Base-by-base conservation (phyloP, 2,329 filamentous ascomycete genomes). In the Emergomyces orientalis region DNA sequence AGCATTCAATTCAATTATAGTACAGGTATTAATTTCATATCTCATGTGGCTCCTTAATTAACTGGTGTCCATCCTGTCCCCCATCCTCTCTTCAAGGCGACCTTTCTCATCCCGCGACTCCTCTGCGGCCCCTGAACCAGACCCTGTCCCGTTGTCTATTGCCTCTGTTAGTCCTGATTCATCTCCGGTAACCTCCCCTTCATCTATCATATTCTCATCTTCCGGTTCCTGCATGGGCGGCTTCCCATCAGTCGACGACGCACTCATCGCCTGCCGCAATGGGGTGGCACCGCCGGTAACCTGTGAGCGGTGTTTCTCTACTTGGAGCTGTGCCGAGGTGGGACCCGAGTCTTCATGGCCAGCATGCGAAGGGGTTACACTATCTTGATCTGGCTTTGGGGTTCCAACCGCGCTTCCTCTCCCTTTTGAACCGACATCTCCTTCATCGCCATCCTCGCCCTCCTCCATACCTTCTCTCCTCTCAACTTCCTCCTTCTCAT, bases 401-500 rank as follows among this genome's bases (percentile, higher is more conserved):
- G 81, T 83, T 41, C 77, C 81, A 57, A 75, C 75, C 22, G 75
- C 77, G 66, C 78, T 82, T 6, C 72, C 69, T 66, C 78, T 78
- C 25, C 80, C 82, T 45, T 76, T 76, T 1, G 79, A 82, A 1
- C 75, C 77, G 39, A 75, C 75, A 62, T 82, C 82, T 6, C 75
- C 82, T 17, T 82, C 81, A 64, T 81, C 80, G 5, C 78, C 82
- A 45, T 86, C 86, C 68, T 87, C 81, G 4, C 78, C 81, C 65
- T 82, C 87, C 57, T 86, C 87, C 67, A 91, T 91, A 37, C 90
- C 91, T 74, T 95, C 91, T 62, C 91, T 84, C 51, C 90, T 82
- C 76, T 96, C 91, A 0, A 94, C 90, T 76, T 96, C 91, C 74
- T 96, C 92, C 77, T 96, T 96, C 80, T 97, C 93, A 71, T 96